A percentile compares a stretch with the other conserved stretches of the same genome.
Conservation (phyloP, 1,284 basidiomycete genomes). For the Xerocomus cyaneibrunnescens region DNA sequence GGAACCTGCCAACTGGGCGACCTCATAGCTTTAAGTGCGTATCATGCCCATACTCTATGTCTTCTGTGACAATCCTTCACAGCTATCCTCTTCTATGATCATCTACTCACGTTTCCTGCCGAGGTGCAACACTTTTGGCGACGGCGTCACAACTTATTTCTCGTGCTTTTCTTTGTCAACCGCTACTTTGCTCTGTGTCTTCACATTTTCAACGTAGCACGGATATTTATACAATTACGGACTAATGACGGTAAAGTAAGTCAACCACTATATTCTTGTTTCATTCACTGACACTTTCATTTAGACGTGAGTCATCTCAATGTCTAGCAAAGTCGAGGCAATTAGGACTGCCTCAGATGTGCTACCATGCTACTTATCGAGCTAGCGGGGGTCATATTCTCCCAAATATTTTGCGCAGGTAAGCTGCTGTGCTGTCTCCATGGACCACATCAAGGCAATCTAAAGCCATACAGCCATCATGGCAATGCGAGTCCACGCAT, state of each 20-base stretch:
- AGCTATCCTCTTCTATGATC: slow-evolving; percentile 45
- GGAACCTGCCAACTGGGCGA: neutral
- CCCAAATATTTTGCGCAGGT: slow-evolving; percentile 15
- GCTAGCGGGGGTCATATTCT: slow-evolving; percentile 2
- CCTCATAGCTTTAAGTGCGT: slow-evolving; percentile 13
- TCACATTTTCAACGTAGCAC: slow-evolving; percentile 7
- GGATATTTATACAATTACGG: neutral
- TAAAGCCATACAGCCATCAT: slow-evolving; percentile 24
- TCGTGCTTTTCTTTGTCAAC: slow-evolving; percentile 38
- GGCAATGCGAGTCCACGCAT: slow-evolving; percentile 33
- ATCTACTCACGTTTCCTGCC: slow-evolving; percentile 36
- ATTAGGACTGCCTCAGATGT: slow-evolving; percentile 3
- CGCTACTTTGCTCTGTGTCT: slow-evolving; percentile 39
- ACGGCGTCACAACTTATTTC: slow-evolving; percentile 26
- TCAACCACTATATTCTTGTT: neutral
- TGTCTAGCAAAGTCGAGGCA: neutral
- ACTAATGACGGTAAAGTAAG: neutral
- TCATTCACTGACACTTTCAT: neutral
- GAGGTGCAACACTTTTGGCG: slow-evolving; percentile 43
- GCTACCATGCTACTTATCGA: neutral
- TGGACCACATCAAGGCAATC: slow-evolving; percentile 21
- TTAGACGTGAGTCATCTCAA: slow-evolving; percentile 9
- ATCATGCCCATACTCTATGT: neutral
- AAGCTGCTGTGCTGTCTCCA: neutral
- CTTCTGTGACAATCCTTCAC: neutral